These are phyloP conservation scores for Trichoderma pleuroti DNA, from an alignment of 2,329 filamentous ascomycete species.

Conservation along the genomic window DNA sequence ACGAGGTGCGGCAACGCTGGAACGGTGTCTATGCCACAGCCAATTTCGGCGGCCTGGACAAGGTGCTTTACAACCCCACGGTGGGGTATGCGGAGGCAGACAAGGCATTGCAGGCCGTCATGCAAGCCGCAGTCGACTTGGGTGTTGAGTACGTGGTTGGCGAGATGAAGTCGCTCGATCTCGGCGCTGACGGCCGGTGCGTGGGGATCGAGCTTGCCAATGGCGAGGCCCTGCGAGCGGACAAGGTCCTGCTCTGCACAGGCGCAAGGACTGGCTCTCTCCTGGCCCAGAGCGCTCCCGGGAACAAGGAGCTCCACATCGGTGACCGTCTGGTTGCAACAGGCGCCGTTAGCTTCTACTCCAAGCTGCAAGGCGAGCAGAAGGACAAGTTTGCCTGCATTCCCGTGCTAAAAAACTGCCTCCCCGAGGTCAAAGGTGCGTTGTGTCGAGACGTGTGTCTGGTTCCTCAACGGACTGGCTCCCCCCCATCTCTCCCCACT, in stretches of 20 bases:
- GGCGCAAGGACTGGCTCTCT: constrained; percentile 55
- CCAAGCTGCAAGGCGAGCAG: constrained; percentile 41
- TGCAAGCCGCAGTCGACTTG: constrained; percentile 47
- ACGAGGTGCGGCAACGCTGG: constrained; percentile 53
- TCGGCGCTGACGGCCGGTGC: constrained; percentile 45
- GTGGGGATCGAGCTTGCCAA: constrained; percentile 47
- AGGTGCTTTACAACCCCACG: constrained; percentile 54
- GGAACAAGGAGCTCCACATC: constrained; percentile 49
- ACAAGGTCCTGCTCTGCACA: constrained; percentile 52
- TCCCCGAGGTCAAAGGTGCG: constrained; percentile 41
- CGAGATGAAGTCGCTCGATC: constrained; percentile 44
- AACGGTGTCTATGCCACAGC: constrained; percentile 56
- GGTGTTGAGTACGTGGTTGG: constrained; percentile 55
- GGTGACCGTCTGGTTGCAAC: constrained; percentile 54
- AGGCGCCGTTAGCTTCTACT: constrained; percentile 46
- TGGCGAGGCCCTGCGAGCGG: constrained; percentile 46
- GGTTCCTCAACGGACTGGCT: background rate
- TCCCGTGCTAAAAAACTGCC: constrained; percentile 51
- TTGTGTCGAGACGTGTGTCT: background rate
- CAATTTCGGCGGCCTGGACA: constrained; percentile 53
- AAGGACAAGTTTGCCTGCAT: constrained; percentile 45
- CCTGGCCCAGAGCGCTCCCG: constrained; percentile 49
- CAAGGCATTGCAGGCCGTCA: constrained; percentile 52
- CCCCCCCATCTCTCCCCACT: background rate
- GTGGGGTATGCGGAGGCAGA: constrained; percentile 59